These are phyloP conservation scores for Pichia californica DNA, from an alignment of 805 yeast genomes.

Conservation along the genomic window DNA sequence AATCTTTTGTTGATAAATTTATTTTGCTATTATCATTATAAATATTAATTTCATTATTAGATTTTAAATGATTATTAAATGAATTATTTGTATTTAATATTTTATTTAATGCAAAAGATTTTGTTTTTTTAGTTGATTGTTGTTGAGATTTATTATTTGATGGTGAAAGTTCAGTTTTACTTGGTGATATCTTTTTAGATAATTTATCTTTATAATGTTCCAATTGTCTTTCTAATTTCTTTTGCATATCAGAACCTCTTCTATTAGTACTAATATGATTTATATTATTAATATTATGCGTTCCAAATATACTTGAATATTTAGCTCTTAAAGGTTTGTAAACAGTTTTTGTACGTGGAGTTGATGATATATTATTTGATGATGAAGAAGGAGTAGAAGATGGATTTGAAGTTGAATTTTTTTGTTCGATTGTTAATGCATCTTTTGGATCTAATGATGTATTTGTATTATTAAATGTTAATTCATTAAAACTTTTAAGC, in stretches of 20 bases:
- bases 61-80: neutral
- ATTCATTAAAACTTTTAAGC: constrained; percentile 30
- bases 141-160: constrained; percentile 2
- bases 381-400: neutral
- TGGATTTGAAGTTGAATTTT: neutral
- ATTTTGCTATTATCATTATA: constrained; percentile 1
- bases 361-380: neutral
- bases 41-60: neutral
- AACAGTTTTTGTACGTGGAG: neutral
- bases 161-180: neutral
- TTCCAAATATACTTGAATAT: neutral
- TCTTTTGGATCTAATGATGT: neutral
- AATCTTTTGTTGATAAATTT: neutral
- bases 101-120: too few species aligned
- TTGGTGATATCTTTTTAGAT: constrained; percentile 8
- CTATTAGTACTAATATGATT: neutral
- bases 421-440: too few species aligned
- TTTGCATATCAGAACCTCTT: constrained; percentile 8
- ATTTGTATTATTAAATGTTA: constrained; percentile 23
- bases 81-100: too few species aligned
- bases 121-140: too few species aligned
- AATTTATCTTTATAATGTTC: constrained; percentile 9
- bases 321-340: neutral
- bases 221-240: constrained; percentile 7
- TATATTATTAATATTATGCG: neutral